Conservation (phyloP, 2,329 filamentous ascomycete genomes). For the Teratosphaeria destructans region DNA sequence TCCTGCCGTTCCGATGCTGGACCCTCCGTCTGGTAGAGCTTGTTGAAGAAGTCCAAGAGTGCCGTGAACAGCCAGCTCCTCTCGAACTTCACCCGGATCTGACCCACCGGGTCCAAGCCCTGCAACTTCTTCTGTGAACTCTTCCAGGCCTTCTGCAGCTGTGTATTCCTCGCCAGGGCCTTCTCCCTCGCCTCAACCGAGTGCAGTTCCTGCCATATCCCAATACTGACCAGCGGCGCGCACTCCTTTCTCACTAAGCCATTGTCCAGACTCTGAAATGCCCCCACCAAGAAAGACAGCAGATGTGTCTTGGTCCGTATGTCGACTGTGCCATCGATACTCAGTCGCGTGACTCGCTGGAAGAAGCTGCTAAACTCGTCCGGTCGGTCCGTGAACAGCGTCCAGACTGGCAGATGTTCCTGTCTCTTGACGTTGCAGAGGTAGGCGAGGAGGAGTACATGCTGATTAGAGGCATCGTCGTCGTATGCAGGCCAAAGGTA, state of each 20-base stretch:
- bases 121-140: conserved; percentile 79
- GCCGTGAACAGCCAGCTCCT: conserved; percentile 87
- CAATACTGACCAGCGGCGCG: conserved; percentile 85
- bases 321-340: conserved; percentile 43
- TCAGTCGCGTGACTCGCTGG: conserved; percentile 80
- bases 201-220: conserved; percentile 88
- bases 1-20: conserved; percentile 31
- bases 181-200: conserved; percentile 63
- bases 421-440: conserved; percentile 81
- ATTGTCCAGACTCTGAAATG: conserved; percentile 89
- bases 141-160: conserved; percentile 82
- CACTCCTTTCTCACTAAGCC: conserved; percentile 88
- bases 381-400: conserved; percentile 65
- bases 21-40: conserved; percentile 48
- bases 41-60: conserved; percentile 68
- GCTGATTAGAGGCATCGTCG: conserved; percentile 71
- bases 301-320: conserved; percentile 57
- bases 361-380: conserved; percentile 83
- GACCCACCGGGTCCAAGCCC: conserved; percentile 65
- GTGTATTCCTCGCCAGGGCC: conserved; percentile 60
- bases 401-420: conserved; percentile 81
- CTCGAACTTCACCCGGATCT: conserved; percentile 78
- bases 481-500: conserved; percentile 93
- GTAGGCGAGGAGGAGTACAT: conserved; percentile 76
- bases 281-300: conserved; percentile 79